Evolutionary conservation across 1,284 basidiomycete genomes (phyloP), one percentile per base, ranked within the genome.

Genomic region (Polyporus tsugae): DNA sequence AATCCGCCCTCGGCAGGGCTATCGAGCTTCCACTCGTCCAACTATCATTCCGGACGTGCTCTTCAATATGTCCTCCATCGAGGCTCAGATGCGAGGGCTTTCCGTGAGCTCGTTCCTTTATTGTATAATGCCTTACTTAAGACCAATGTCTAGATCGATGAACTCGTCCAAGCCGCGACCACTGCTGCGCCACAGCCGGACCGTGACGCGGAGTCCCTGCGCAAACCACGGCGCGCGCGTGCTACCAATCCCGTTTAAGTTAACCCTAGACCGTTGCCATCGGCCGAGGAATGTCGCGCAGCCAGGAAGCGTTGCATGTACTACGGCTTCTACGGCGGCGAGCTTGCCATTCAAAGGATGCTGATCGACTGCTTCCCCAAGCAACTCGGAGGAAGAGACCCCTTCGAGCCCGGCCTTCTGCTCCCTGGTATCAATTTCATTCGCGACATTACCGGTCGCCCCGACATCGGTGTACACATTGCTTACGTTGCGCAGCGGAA

Each of bases 311-410:
- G 25, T 2, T 63, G 41, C 39, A 42, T 57, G 38, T 63, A 63
- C 39, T 57, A 36, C 55, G 55, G 55, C 55, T 57, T 57, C 55
- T 57, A 57, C 55, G 55, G 19, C 19, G 29, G 35, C 29, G 33
- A 38, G 19, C 11, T 35, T 17, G 35, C 19, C 17, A 9, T 36
- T 5, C 17, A 36, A 7, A 36, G 10, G 35, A 38, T 38, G 55
- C 17, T 36, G 33, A 57, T 57, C 33, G 7, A 29, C 6, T 10
- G 1, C 55, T 57, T 57, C 55, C 55, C 29, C 19, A 17, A 57
- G 15, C 7, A 57, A 9, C 33, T 57, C 19, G 17, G 19, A 2
- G 19, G 17, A 3, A 5, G 35, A 19, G 15, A 57, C 17, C 35
- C 55, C 33, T 29, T 17, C 55, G 35, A 38, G 1, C 7, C 9